Evolutionary conservation across 768 basidiomycete genomes (phyloP).

Genomic region (Boletus patriciae): DNA sequence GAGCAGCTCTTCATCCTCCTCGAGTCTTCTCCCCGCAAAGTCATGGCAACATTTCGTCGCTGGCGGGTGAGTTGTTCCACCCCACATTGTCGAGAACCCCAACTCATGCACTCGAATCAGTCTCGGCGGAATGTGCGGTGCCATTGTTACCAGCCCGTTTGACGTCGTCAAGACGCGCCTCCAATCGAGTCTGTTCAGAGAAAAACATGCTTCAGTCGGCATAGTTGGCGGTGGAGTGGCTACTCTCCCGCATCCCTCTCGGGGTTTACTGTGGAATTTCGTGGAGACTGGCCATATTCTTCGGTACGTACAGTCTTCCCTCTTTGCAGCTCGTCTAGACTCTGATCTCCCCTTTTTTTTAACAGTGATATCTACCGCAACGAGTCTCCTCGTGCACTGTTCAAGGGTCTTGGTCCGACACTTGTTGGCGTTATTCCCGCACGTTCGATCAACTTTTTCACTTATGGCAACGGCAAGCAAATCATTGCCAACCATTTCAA

Average conservation of each 20-base stretch:
- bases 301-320: constrained; percentile 46
- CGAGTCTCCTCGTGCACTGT: constrained; percentile 86
- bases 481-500: constrained; percentile 84
- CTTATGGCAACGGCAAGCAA: constrained; percentile 95
- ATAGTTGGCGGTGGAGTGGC: constrained; percentile 34
- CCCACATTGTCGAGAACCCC: background rate
- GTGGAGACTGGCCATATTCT: constrained; percentile 92
- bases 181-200: constrained; percentile 82
- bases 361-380: constrained; percentile 82
- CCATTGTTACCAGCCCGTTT: constrained; percentile 94
- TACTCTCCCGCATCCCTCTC: constrained; percentile 34
- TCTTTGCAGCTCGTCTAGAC: background rate
- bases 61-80: constrained; percentile 65
- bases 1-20: constrained; percentile 34
- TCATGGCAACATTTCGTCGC: constrained; percentile 85
- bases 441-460: constrained; percentile 96
- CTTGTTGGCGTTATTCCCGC: constrained; percentile 95
- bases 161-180: constrained; percentile 98
- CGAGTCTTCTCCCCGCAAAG: constrained; percentile 58
- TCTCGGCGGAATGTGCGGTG: constrained; percentile 96
- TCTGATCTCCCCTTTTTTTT: background rate
- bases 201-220: constrained; percentile 39
- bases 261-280: constrained; percentile 83
- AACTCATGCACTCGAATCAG: constrained; percentile 41
- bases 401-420: constrained; percentile 93